These are phyloP conservation scores for Malania oleifera DNA, from an alignment of 164 flowering plant genomes.

Conservation along the genomic window DNA sequence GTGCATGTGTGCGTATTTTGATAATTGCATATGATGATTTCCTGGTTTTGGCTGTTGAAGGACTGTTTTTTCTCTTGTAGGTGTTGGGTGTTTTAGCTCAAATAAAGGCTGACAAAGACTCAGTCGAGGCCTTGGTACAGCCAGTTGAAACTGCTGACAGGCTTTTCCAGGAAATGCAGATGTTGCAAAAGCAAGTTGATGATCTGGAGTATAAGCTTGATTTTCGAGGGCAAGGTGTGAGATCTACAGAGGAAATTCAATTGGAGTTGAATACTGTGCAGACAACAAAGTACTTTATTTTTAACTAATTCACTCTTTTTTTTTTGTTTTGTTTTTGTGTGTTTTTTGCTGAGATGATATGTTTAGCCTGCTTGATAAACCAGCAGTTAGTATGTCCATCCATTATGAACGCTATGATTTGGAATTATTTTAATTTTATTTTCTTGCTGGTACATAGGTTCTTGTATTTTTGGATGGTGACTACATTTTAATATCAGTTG, in stretches of 20 bases:
- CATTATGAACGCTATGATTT: neutral
- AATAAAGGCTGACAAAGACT: constrained; percentile 71
- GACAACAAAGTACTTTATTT: constrained; percentile 37
- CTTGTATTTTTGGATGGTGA: neutral
- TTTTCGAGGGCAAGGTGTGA: constrained; percentile 64
- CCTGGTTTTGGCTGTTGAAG: neutral
- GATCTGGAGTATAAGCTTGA: constrained; percentile 82
- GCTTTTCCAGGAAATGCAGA: constrained; percentile 55
- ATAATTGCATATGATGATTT: neutral
- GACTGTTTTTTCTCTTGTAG: constrained; percentile 32
- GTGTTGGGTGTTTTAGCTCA: constrained; percentile 82
- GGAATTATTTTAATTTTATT: neutral
- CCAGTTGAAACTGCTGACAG: constrained; percentile 77
- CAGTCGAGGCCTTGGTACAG: constrained; percentile 55
- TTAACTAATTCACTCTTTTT: neutral
- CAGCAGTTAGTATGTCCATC: too few species aligned
- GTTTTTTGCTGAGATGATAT: neutral
- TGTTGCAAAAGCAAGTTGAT: constrained; percentile 56
- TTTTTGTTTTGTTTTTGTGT: neutral
- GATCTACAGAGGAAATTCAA: constrained; percentile 69
- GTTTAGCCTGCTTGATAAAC: neutral
- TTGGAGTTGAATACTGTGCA: constrained; percentile 51
- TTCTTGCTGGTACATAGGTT: neutral
- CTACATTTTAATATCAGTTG: neutral
- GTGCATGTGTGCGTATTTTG: neutral